Evolutionary conservation across 805 yeast species (phyloP).

Genomic region (Pichia nakasei): DNA sequence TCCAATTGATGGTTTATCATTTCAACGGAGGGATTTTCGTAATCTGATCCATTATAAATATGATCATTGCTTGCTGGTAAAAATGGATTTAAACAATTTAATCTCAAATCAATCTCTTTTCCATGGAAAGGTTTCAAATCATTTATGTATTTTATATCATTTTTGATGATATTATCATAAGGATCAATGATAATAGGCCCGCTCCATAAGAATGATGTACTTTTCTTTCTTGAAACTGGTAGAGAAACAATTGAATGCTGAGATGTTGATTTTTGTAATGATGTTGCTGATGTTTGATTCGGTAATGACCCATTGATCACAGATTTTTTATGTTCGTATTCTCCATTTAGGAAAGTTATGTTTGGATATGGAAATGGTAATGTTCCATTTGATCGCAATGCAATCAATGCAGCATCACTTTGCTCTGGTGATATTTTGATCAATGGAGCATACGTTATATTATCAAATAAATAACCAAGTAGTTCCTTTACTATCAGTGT

Average conservation of each 20-base stretch:
- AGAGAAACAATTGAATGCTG: conserved; percentile 1
- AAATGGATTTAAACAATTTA: conserved; percentile 19
- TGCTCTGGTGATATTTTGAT: conserved; percentile 28
- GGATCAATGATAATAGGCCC: conserved; percentile 24
- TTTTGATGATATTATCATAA: conserved; percentile 27
- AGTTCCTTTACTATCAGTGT: conserved; percentile 32
- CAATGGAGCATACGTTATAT: conserved; percentile 53
- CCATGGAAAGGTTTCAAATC: background rate
- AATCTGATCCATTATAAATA: background rate
- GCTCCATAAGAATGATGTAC: conserved; percentile 25
- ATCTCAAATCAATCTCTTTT: conserved; percentile 12
- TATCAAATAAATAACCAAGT: conserved; percentile 55
- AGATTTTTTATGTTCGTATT: conserved; percentile 4
- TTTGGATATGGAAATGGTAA: conserved; percentile 23
- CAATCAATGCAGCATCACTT: conserved; percentile 15
- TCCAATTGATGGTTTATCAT: conserved; percentile 7
- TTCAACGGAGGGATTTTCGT: background rate
- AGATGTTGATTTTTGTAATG: background rate
- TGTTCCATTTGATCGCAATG: conserved; percentile 9
- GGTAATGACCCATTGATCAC: conserved; percentile 4
- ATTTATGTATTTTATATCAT: conserved; percentile 16
- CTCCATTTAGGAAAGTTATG: conserved; percentile 13
- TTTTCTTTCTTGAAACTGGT: conserved; percentile 17
- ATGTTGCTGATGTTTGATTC: conserved; percentile 1
- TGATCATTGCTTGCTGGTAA: conserved; percentile 4